These are phyloP conservation scores for Plasmodium ovale DNA, from an alignment of 169 alveolate genomes.

Conservation along the genomic window DNA sequence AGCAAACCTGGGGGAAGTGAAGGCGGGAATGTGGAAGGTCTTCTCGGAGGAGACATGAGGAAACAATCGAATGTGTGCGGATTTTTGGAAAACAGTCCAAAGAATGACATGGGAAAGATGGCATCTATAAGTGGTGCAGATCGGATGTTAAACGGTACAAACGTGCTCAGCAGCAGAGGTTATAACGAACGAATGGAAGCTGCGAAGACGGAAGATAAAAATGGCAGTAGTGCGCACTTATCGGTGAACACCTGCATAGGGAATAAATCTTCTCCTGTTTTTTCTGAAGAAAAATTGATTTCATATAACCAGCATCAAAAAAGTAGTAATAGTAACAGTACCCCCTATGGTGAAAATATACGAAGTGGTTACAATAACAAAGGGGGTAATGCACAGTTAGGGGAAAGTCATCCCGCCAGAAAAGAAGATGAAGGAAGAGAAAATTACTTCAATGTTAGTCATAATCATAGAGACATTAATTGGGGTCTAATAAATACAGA, in stretches of 20 bases:
- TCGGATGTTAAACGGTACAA: too few species aligned
- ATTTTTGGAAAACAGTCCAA: too few species aligned
- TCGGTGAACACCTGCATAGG: not conserved
- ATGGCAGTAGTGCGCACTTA: not conserved
- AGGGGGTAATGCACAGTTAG: too few species aligned
- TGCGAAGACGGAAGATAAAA: not conserved
- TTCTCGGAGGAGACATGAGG: too few species aligned
- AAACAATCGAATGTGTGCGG: too few species aligned
- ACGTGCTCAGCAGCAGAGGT: not conserved
- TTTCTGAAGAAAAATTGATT: not conserved
- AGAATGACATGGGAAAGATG: not conserved
- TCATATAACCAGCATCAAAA: not conserved
- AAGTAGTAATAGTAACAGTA: not conserved
- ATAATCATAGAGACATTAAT: too few species aligned
- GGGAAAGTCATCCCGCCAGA: too few species aligned
- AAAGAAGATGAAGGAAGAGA: too few species aligned
- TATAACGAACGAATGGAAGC: not conserved
- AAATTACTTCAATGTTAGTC: not conserved
- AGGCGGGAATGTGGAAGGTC: not conserved
- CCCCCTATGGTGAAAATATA: not conserved
- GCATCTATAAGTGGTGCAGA: too few species aligned
- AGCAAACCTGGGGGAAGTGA: not conserved
- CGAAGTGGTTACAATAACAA: too few species aligned
- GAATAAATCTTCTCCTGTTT: not conserved
- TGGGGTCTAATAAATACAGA: too few species aligned